Base-by-base conservation (phyloP, 2,329 filamentous ascomycete genomes). In the Stromatinia cepivora region DNA sequence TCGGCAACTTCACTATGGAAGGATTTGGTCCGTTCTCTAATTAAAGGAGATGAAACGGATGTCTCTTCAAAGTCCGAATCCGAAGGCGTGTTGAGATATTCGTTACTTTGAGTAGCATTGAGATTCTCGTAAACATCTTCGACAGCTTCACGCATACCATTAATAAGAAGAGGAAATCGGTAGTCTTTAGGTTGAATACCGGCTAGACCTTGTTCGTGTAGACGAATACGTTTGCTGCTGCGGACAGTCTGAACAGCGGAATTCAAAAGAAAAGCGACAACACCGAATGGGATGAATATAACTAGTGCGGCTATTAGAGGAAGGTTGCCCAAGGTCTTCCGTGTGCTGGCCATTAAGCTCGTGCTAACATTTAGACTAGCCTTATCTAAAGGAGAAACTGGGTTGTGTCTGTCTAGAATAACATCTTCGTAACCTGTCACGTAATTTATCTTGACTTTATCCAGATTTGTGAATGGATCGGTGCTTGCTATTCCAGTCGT, bases 401-500 rank as follows among this genome's bases (percentile, higher is more conserved):
- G 91, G 57, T 87, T 80, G 3, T 81, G 78, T 0, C 87, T 85
- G 74, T 97, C 90, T 25, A 98, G 80, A 31, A 98, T 84, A 11
- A 96, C 88, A 63, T 90, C 84, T 52, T 90, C 88, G 75, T 92
- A 94, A 34, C 90, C 92, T 46, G 87, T 81, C 0, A 94, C 78
- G 75, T 91, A 96, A 76, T 92, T 92, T 73, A 93, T 82, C 31
- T 90, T 87, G 71, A 94, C 79, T 6, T 85, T 86, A 28, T 89
- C 86, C 22, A 91, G 77, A 72, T 93, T 84, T 0, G 84, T 84
- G 77, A 88, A 98, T 0, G 93, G 94, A 75, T 98, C 92, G 0
- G 85, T 91, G 75, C 88, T 89, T 34, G 89, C 85, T 58, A 97
- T 92, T 28, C 84, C 85, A 0, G 93, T 92, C 0, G 94, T 97